These are phyloP conservation scores for Paraphaeosphaeria minitans DNA, from an alignment of 2,329 filamentous ascomycete genomes.

Conservation along the genomic window DNA sequence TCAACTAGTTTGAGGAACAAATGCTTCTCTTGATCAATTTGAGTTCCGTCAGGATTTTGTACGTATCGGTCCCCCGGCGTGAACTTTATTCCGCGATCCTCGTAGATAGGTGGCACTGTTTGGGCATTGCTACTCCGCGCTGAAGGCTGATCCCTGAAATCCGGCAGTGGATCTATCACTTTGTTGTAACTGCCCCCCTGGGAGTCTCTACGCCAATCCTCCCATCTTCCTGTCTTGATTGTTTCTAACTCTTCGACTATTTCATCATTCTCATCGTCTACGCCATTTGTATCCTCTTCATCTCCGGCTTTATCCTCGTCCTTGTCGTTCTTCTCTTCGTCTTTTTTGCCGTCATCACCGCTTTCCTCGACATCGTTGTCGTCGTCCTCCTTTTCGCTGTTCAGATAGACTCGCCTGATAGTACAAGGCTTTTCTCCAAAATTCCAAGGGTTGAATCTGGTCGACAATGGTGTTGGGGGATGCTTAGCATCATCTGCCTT, in stretches of 20 bases:
- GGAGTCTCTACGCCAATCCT: no score
- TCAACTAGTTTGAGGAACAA: conserved; percentile 34
- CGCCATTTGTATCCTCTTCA: no score
- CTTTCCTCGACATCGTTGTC: not conserved
- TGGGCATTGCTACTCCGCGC: not conserved
- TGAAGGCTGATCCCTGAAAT: not conserved
- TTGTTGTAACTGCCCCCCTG: no score
- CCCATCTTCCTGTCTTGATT: no score
- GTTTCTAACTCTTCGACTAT: no score
- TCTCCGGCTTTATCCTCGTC: no score
- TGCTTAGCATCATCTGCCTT: not conserved
- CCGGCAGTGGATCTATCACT: not conserved
- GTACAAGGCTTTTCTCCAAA: no score
- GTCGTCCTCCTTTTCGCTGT: not conserved
- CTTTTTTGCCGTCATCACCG: not conserved
- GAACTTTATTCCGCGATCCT: conserved; percentile 32
- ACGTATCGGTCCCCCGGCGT: conserved; percentile 22
- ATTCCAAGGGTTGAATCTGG: no score
- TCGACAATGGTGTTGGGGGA: no score
- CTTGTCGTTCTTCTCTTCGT: not conserved
- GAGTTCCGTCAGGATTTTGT: conserved; percentile 5
- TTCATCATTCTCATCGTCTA: no score
- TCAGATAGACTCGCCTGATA: no score
- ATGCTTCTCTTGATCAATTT: conserved; percentile 28
- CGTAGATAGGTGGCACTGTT: conserved; percentile 28